phyloP scores from a whole-genome alignment of 2,329 filamentous ascomycete species.

The Penicillium rolfsii region DNA sequence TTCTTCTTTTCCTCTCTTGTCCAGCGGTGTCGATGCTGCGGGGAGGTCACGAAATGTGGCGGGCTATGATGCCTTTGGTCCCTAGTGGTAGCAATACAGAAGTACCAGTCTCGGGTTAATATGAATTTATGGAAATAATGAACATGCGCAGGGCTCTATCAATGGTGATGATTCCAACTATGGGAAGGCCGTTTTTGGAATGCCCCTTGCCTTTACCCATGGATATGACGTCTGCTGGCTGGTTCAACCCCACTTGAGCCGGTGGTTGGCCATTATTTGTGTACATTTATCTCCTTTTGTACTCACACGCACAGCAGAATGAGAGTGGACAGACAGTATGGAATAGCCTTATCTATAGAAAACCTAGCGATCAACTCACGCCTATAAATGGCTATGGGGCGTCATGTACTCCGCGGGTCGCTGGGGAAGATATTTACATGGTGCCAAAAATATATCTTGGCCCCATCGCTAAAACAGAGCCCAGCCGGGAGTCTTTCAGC shows the following conservation, averaged over 20 bases:
- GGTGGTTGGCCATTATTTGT: not conserved
- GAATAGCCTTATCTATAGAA: not conserved
- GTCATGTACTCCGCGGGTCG: not conserved
- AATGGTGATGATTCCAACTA: too few species aligned
- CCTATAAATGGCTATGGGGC: not conserved
- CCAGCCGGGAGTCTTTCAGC: too few species aligned
- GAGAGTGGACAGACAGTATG: not conserved
- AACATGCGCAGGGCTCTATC: too few species aligned
- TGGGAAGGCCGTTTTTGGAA: not conserved
- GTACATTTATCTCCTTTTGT: not conserved
- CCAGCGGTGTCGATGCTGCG: not conserved
- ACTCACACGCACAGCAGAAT: not conserved
- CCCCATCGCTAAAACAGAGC: not conserved
- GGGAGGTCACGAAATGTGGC: not conserved
- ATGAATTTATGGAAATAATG: too few species aligned
- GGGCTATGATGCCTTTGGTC: not conserved
- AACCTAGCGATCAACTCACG: too few species aligned
- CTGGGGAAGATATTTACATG: not conserved
- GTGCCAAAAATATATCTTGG: not conserved
- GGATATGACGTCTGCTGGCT: not conserved
- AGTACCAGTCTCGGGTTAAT: not conserved
- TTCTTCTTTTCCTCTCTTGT: not conserved
- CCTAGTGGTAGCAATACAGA: not conserved
- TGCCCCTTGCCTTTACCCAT: not conserved
- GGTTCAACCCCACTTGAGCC: constrained; percentile 1